These are phyloP conservation scores for Asterochloris sp. DNA, from an alignment of 139 green algal genomes.

Conservation along the genomic window DNA sequence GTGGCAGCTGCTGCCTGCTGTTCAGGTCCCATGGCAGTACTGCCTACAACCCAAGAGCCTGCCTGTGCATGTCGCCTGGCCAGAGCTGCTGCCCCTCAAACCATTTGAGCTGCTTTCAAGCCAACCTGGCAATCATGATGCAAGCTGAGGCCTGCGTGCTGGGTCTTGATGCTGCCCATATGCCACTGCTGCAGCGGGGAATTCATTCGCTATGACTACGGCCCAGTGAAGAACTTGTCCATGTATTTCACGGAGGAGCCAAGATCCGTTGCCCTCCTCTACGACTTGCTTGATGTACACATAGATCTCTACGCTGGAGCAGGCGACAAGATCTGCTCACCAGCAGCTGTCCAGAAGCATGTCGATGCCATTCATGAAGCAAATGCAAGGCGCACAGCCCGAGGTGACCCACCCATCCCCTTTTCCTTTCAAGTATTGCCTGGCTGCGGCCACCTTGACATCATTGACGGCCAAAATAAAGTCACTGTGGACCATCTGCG, in stretches of 20 bases:
- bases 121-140: no score
- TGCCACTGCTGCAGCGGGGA: not conserved
- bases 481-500: not conserved
- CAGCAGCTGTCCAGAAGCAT: conserved; percentile 18
- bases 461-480: conserved; percentile 9
- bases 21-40: no score
- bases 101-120: no score
- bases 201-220: conserved; percentile 11
- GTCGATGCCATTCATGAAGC: not conserved
- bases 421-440: conserved; percentile 6
- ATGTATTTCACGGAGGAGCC: not conserved
- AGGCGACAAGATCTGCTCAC: conserved; percentile 1
- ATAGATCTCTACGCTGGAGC: not conserved
- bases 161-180: no score
- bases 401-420: conserved; percentile 6
- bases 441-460: conserved; percentile 1
- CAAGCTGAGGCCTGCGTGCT: no score
- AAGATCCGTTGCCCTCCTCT: not conserved
- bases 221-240: not conserved
- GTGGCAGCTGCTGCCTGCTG: no score
- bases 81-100: no score
- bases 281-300: conserved; percentile 11
- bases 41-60: no score
- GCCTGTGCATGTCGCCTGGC: no score
- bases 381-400: conserved; percentile 4